These are phyloP conservation scores for Camellia granthamiana DNA, from an alignment of 148 eudicot species.

Conservation along the genomic window DNA sequence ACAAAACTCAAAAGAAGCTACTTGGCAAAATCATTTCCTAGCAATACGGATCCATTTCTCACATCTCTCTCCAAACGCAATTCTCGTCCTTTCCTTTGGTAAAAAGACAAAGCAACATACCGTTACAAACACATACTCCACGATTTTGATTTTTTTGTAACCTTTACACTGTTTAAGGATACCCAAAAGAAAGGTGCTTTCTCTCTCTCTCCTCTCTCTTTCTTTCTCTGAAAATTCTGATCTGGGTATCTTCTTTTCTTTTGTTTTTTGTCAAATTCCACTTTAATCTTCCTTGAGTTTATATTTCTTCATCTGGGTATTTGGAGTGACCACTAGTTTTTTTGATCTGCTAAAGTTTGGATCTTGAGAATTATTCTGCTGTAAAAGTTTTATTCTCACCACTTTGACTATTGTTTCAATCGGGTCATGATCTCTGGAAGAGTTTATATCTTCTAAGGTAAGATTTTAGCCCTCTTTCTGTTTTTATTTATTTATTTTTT, in stretches of 20 bases:
- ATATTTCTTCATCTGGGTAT: constrained; percentile 3
- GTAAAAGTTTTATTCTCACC: not conserved
- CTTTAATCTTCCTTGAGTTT: not conserved
- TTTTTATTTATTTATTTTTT: not conserved
- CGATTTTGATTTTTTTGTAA: not conserved
- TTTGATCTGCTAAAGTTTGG: too few species aligned
- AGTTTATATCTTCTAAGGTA: not conserved
- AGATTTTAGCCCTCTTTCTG: not conserved
- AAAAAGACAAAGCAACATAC: constrained; percentile 37
- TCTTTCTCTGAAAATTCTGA: not conserved
- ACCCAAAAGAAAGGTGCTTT: not conserved
- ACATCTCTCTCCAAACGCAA: not conserved
- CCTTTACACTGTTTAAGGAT: not conserved
- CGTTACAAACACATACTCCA: constrained; percentile 17
- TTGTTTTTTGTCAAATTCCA: not conserved
- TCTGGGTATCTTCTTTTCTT: not conserved
- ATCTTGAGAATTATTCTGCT: not conserved
- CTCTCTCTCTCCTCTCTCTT: not conserved
- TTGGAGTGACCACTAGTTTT: not conserved
- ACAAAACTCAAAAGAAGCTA: not conserved
- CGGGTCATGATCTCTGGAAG: not conserved
- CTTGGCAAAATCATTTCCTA: not conserved
- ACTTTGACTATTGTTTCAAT: not conserved
- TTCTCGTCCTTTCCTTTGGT: not conserved
- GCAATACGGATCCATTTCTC: not conserved